Evolutionary conservation across 805 yeast genomes (phyloP).

Genomic region (Candida silvatica): DNA sequence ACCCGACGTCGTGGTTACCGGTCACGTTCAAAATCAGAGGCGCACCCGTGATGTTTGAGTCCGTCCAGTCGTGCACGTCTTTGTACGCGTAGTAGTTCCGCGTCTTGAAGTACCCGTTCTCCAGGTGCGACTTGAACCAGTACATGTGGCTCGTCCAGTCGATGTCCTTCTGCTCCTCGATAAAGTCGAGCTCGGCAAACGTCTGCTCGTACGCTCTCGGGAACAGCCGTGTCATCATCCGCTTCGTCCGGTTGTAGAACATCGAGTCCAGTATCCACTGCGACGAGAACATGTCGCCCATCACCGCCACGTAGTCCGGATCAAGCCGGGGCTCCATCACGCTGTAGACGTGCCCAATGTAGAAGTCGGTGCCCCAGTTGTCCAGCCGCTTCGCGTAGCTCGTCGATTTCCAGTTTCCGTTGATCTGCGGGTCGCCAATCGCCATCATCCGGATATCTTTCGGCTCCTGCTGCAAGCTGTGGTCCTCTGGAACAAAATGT

Average conservation of each 20-base stretch:
- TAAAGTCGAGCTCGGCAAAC: constrained; percentile 37
- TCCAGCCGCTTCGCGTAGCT: constrained; percentile 70
- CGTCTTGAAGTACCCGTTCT: constrained; percentile 22
- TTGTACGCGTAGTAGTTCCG: constrained; percentile 36
- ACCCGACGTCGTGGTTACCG: constrained; percentile 96
- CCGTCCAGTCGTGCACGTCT: constrained; percentile 61
- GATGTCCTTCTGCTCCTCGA: constrained; percentile 40
- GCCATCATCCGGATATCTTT: constrained; percentile 55
- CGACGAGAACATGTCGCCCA: constrained; percentile 89
- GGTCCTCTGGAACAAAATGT: constrained; percentile 20
- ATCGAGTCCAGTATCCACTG: constrained; percentile 93
- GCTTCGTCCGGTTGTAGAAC: constrained; percentile 66
- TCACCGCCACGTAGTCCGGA: constrained; percentile 78
- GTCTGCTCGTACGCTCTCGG: constrained; percentile 47
- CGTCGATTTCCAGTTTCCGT: constrained; percentile 74
- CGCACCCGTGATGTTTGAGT: constrained; percentile 29
- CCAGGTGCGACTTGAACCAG: constrained; percentile 20
- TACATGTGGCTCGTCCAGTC: constrained; percentile 44
- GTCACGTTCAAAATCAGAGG: constrained; percentile 76
- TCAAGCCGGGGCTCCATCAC: constrained; percentile 52
- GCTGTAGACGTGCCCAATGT: constrained; percentile 73
- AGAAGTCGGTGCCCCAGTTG: constrained; percentile 83
- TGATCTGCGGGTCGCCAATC: constrained; percentile 95
- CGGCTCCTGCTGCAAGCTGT: constrained; percentile 8
- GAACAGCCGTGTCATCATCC: constrained; percentile 66